Percentiles rank a stretch among this genome's conserved stretches.
Conservation (phyloP, 352 stramenopile species). For the Globisporangium viniferum region DNA sequence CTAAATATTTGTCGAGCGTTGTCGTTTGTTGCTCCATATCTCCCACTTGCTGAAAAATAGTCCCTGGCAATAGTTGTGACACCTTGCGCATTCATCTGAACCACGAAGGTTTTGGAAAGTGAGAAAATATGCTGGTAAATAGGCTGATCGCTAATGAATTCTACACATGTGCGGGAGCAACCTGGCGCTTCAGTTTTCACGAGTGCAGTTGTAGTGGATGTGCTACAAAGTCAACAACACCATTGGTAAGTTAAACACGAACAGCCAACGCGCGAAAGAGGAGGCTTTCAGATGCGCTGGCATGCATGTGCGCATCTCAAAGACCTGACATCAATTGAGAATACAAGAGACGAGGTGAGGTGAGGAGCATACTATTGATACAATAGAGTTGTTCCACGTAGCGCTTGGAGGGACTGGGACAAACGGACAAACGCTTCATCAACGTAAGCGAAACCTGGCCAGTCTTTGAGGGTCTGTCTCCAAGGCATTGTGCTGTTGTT, state of each 20-base stretch:
- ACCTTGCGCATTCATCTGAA: neutral
- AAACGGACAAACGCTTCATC: neutral
- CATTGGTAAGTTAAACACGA: neutral
- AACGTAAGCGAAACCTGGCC: neutral
- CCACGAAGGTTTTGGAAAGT: neutral
- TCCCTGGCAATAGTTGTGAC: neutral
- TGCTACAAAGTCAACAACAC: too few relatives aligned
- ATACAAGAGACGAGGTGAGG: neutral
- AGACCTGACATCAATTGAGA: neutral
- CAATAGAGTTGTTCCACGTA: neutral
- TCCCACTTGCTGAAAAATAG: neutral
- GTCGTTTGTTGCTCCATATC: neutral
- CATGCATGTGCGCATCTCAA: neutral
- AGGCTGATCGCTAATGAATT: neutral
- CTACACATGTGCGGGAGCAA: neutral
- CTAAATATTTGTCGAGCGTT: neutral
- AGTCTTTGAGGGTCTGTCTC: neutral
- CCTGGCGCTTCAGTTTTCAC: neutral
- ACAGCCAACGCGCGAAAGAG: neutral
- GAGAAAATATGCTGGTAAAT: neutral
- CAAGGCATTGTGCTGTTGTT: neutral
- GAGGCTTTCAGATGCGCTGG: neutral
- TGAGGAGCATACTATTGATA: neutral
- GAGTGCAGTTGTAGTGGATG: neutral
- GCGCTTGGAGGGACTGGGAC: neutral